Evolutionary conservation across 106 monocot genomes (phyloP).

Genomic region (Phalaenopsis aphrodite): DNA sequence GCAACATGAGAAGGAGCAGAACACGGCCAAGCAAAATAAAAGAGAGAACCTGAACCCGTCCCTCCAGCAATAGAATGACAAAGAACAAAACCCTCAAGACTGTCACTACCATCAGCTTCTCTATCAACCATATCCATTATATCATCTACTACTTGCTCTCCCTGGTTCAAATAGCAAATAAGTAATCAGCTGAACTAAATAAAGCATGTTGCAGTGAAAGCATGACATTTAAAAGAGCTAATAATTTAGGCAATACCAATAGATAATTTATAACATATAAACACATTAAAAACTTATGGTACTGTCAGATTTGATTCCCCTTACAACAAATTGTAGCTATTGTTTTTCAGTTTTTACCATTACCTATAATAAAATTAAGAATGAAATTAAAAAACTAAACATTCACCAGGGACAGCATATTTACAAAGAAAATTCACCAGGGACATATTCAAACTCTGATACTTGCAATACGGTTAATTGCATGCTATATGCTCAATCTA

Average conservation of each 20-base stretch:
- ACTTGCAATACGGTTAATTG: background rate
- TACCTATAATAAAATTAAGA: background rate
- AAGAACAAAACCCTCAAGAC: slow-evolving; percentile 96
- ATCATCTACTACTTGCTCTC: slow-evolving; percentile 96
- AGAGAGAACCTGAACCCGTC: slow-evolving; percentile 85
- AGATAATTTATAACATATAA: background rate
- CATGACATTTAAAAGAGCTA: background rate
- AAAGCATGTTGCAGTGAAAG: background rate
- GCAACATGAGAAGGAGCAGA: background rate
- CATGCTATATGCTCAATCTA: background rate
- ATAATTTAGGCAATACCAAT: slow-evolving; percentile 1
- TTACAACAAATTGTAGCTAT: background rate
- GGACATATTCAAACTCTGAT: background rate
- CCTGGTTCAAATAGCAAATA: slow-evolving; percentile 31
- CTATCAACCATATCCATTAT: slow-evolving; percentile 99
- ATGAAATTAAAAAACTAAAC: background rate
- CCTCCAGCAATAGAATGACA: slow-evolving; percentile 99
- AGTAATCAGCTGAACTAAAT: background rate
- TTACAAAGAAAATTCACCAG: background rate
- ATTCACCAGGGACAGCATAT: background rate
- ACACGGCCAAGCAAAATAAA: background rate
- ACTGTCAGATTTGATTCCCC: background rate
- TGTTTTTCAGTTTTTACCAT: background rate
- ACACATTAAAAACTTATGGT: background rate
- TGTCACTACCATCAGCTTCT: slow-evolving; percentile 99